Base-by-base conservation (phyloP, 2,329 filamentous ascomycete genomes). In the Didymella lethalis region DNA sequence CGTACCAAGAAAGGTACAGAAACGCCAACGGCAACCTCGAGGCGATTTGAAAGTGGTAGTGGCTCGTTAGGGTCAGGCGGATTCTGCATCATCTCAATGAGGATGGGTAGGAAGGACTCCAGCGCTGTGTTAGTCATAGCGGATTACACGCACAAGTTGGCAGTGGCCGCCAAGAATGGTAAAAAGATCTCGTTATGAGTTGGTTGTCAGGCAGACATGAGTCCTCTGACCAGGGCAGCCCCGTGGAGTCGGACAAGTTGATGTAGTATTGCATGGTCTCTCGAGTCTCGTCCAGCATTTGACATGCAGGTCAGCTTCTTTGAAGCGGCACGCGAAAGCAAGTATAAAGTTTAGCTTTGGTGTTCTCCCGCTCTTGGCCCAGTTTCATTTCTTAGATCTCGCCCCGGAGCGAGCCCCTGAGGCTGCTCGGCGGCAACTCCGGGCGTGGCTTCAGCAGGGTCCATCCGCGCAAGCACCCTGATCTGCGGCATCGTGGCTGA, bases 1-100 rank as follows among this genome's bases (percentile, higher is more conserved):
- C 28, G 4, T 43, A 57, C 54, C 32, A 51, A 18, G n/a, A 57
- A 57, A 1, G 43, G 54, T 3, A 51, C n/a, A 20, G 43, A 52
- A 8, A 57, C 20, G 4, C 54, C 54, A 43, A 36, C 25, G 11
- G 43, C 43, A 8, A 45, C 43, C 18, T 31, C 29, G 4, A 51
- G 34, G 11, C 36, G 54, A 8, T 48, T 57, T 25, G 43, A 12
- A 4, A 43, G 23, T 3, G 48, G 41, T 3, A 48, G 14, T 23
- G 48, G 41, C 7, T 46, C 26, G 4, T 51, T 34, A 7, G 47
- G 48, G n/a, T 57, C 32, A 1, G 54, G 48, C 4, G 48, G 54
- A n/a, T 51, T 47, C 10, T 20, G 41, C 48, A 51, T 28, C 48
- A 51, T 50, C 26, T 47, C 41, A 11, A 51, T 23, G 7, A 57